These are phyloP conservation scores for Colletotrichum endophyticum DNA, from an alignment of 2,329 filamentous ascomycete species.

Conservation along the genomic window DNA sequence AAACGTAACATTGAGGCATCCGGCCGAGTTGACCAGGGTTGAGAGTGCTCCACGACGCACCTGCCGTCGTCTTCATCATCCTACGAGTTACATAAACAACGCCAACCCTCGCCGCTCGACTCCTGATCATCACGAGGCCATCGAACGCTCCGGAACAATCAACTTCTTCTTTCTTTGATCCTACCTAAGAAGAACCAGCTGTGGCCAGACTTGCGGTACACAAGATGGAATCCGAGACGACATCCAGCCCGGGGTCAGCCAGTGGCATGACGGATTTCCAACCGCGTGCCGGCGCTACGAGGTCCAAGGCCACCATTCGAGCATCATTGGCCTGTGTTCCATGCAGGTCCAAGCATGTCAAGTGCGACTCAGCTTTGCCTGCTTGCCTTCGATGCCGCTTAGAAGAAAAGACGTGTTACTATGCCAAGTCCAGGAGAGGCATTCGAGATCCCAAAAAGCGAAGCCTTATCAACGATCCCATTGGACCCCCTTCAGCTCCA, in stretches of 20 bases:
- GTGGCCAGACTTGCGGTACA: neutral
- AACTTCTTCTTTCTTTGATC: neutral
- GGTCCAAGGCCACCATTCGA: slow-evolving; percentile 41
- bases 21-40: neutral
- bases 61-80: neutral
- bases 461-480: slow-evolving; percentile 32
- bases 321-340: slow-evolving; percentile 50
- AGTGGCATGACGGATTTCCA: neutral
- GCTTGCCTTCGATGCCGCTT: slow-evolving; percentile 49
- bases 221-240: neutral
- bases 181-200: neutral
- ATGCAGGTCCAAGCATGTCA: slow-evolving; percentile 53
- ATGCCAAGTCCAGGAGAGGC: slow-evolving; percentile 52
- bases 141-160: neutral
- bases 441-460: slow-evolving; percentile 38
- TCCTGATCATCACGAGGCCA: neutral
- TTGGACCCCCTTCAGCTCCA: slow-evolving; percentile 14
- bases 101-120: neutral
- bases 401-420: slow-evolving; percentile 48
- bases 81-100: slow-evolving; percentile 17
- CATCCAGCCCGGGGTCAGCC: neutral
- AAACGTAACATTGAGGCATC: slow-evolving; percentile 9
- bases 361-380: slow-evolving; percentile 32
- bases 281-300: slow-evolving; percentile 11
- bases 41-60: neutral